Percentiles rank a stretch among this genome's conserved stretches.
Evolutionary conservation across 139 green algal species (phyloP).

Genomic region (Klebsormidium nitens): DNA sequence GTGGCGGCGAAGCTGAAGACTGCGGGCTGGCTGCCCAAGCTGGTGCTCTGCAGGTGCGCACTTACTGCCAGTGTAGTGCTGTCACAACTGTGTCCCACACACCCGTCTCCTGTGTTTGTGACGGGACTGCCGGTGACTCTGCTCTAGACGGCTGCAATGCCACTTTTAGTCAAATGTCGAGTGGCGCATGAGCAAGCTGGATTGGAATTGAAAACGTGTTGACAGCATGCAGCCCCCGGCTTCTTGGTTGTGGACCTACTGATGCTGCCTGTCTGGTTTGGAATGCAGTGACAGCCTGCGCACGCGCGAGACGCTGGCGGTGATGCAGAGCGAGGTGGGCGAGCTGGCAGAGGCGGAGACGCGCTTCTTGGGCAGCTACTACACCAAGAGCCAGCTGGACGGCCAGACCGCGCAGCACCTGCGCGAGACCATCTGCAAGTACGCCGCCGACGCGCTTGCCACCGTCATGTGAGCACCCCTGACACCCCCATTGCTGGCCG

Average conservation of each 20-base stretch:
- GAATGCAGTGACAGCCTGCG: constrained; percentile 54
- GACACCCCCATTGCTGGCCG: too few relatives aligned
- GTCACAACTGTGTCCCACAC: too few relatives aligned
- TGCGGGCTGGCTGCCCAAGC: constrained; percentile 65
- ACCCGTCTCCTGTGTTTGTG: too few relatives aligned
- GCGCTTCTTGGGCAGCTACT: constrained; percentile 68
- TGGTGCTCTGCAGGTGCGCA: constrained; percentile 59
- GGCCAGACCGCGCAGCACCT: constrained; percentile 66
- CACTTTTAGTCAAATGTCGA: too few relatives aligned
- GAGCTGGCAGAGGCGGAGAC: constrained; percentile 48
- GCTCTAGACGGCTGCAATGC: too few relatives aligned
- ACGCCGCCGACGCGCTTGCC: neutral
- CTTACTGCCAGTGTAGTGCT: too few relatives aligned
- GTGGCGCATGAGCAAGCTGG: too few relatives aligned
- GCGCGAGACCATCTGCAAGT: constrained; percentile 21
- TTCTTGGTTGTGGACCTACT: too few relatives aligned
- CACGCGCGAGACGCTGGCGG: constrained; percentile 72
- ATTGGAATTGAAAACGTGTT: too few relatives aligned
- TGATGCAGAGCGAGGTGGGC: constrained; percentile 52
- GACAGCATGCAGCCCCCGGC: too few relatives aligned
- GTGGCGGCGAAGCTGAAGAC: constrained; percentile 28
- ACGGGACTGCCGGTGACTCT: too few relatives aligned
- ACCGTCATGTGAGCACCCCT: constrained; percentile 3
- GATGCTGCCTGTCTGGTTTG: constrained; percentile 15
- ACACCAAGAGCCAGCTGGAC: constrained; percentile 74